Base-by-base conservation (phyloP, 2,329 filamentous ascomycete species). In the Cladosporium cucumerinum region DNA sequence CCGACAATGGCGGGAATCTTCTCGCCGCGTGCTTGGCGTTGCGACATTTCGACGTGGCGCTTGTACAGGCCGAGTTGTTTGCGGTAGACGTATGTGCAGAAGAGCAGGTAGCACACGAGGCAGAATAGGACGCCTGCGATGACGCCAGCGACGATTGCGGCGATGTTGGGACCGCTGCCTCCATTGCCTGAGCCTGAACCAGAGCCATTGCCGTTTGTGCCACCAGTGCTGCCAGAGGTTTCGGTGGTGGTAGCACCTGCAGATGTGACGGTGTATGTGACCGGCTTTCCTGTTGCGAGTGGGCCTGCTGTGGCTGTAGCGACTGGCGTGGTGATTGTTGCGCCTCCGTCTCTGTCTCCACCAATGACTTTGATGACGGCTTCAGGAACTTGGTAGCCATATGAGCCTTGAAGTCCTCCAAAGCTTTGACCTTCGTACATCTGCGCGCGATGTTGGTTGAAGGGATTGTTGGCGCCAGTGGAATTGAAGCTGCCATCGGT, bases 41-140 rank as follows among this genome's bases (percentile, higher is more conserved):
- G 88, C 1, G 85, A 80, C 71, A 89, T 84, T 1, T 87, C 86
- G 34, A 90, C 84, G 73, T 92, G 89, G 36, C 84, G 81, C 76
- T 89, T 88, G 81, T 92, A 93, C 11, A 90, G 84, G 32, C 80
- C 77, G 18, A 92, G 84, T 74, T 90, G 89, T 57, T 87, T 87
- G 30, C 89, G 84, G 79, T 92, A 92, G 8, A 93, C 79, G 85
- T 87, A 92, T 21, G 85, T 84, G 76, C 88, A 90, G 80, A 89
- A 91, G 54, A 86, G 87, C 14, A 91, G 82, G 74, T 91, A 91
- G 1, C 80, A 78, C 2, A 87, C 87, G 0, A 87, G 71, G 21
- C 89, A 70, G 57, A 86, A 85, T 5, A 90, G 81, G 4, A 88
- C 72, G n/a, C 87, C 89, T 0, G 90, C 89, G 34, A 92, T 79